Evolutionary conservation across 805 yeast species (phyloP), one percentile per base, ranked within the genome.

Genomic region (Brettanomyces naardenensis): DNA sequence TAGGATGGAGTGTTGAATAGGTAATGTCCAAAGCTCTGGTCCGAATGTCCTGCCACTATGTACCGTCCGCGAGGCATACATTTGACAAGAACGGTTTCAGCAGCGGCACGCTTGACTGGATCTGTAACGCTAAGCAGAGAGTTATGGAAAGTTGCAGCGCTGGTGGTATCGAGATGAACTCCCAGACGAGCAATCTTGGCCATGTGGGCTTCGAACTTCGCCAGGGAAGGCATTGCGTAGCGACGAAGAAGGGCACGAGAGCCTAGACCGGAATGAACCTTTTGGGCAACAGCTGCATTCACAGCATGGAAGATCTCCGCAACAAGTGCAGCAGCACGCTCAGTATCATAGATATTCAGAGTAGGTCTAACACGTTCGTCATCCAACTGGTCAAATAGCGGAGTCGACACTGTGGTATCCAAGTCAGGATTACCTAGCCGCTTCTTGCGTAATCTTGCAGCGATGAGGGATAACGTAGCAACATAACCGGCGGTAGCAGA

Each of bases 21-120:
- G 60, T 83, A 92, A 52, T 90, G 95, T 9, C 80, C 80, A 54
- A 72, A 75, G 46, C 81, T 90, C 3, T 85, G 76, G 47, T 87
- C 95, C 36, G 79, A 80, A 54, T 79, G 80, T 22, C 95, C 97
- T 7, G 96, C 94, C 53, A 88, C 75, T 44, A 78, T 82, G 56
- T 92, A 92, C 52, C 82, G 85, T 27, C 95, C 94, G 51, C 94
- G 72, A 9, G 80, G 69, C 78, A 92, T 71, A 35, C 90, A 77
- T 64, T 92, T 92, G 62, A 68, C 76, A 43, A 92, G 64, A 41
- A 87, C 65, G 0, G 92, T 76, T 56, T 89, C 95, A 27, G 87
- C 72, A 35, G 90, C 83, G 42, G 71, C 71, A 48, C 95, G 73
- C 38, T 71, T 71, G 14, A 70, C 68, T 3, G 73, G 66, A 53